Evolutionary conservation across 768 basidiomycete species (phyloP).

Genomic region (Leccinum fibrillosum): DNA sequence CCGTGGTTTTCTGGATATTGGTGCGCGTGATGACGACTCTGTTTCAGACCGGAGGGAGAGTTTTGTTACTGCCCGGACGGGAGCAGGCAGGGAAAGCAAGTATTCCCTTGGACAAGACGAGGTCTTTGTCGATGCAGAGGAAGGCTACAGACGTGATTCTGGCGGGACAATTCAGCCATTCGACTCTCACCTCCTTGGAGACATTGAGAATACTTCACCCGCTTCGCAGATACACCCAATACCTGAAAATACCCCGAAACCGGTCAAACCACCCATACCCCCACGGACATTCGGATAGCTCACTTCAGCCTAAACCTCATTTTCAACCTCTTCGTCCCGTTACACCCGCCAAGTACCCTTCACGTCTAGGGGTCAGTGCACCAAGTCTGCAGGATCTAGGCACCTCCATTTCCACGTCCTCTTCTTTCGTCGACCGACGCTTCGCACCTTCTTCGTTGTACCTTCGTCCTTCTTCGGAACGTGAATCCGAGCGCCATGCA

Average conservation of each 20-base stretch:
- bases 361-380: constrained; percentile 13
- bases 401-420: constrained; percentile 35
- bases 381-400: constrained; percentile 29
- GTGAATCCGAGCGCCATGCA: constrained; percentile 26
- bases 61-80: constrained; percentile 48
- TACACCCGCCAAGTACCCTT: constrained; percentile 3
- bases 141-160: constrained; percentile 21
- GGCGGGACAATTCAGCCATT: constrained; percentile 22
- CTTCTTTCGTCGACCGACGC: constrained; percentile 51
- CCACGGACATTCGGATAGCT: constrained; percentile 18
- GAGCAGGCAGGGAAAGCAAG: constrained; percentile 27
- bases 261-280: constrained; percentile 21
- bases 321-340: constrained; percentile 15
- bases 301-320: constrained; percentile 5
- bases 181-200: constrained; percentile 18
- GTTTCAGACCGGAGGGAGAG: constrained; percentile 54
- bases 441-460: constrained; percentile 45
- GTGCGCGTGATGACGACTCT: constrained; percentile 36
- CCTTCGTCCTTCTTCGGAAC: constrained; percentile 32
- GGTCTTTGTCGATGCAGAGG: constrained; percentile 28
- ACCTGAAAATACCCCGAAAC: constrained; percentile 1
- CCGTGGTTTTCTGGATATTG: constrained; percentile 22
- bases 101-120: constrained; percentile 30
- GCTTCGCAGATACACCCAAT: not conserved
- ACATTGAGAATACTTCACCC: constrained; percentile 4